Conservation (phyloP, 2,329 filamentous ascomycete species). For the Metarhizium guizhouense region DNA sequence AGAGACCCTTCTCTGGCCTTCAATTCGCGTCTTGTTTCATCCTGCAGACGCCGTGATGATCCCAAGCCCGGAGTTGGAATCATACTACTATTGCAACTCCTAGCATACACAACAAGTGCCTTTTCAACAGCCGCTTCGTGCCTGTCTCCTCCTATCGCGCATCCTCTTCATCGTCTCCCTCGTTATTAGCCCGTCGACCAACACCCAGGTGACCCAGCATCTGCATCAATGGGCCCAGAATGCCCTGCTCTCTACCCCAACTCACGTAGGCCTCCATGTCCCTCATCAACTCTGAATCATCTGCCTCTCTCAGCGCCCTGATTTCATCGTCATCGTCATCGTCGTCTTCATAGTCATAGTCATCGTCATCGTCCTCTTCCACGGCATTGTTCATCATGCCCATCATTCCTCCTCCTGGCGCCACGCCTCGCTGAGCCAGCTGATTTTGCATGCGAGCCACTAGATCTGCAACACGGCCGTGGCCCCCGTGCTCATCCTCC, state of each 20-base stretch:
- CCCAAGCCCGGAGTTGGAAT: no score
- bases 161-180: slow-evolving; percentile 8
- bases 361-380: slow-evolving; percentile 17
- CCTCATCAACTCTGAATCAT: slow-evolving; percentile 23
- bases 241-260: slow-evolving; percentile 16
- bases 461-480: slow-evolving; percentile 1
- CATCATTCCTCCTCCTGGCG: slow-evolving; percentile 3
- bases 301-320: slow-evolving; percentile 14
- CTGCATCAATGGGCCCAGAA: slow-evolving; percentile 17
- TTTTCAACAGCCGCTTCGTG: no score
- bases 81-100: no score
- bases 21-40: no score
- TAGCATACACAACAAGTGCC: no score
- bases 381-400: slow-evolving; percentile 3
- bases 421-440: slow-evolving; percentile 9
- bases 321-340: slow-evolving; percentile 19
- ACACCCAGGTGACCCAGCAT: slow-evolving; percentile 12
- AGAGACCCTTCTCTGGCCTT: no score
- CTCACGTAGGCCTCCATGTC: slow-evolving; percentile 21
- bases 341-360: slow-evolving; percentile 17
- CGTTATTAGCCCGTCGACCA: neutral
- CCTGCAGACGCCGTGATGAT: no score
- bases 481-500: neutral
- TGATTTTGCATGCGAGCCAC: slow-evolving; percentile 20
- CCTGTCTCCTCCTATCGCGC: neutral